A percentile compares a stretch with the other conserved stretches of the same genome.
Conservation (phyloP, 305 asterid genomes). For the Fraxinus floribunda region DNA sequence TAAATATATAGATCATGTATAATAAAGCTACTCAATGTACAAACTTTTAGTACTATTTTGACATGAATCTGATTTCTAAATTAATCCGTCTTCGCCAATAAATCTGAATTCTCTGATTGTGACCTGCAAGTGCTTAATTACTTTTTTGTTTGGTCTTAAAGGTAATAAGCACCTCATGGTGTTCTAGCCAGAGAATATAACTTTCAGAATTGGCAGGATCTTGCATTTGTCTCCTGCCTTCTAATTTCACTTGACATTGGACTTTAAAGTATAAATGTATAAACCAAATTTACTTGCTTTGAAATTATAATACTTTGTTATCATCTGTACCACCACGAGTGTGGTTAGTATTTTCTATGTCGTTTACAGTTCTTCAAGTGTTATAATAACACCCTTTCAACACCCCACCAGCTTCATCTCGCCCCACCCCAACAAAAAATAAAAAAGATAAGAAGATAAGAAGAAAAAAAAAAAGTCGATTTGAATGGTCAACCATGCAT, state of each 20-base stretch:
- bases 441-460: background rate
- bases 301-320: background rate
- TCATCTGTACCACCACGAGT: background rate
- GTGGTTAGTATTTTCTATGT: background rate
- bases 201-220: background rate
- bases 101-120: background rate
- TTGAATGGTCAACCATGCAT: background rate
- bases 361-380: background rate
- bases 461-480: too few species aligned
- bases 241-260: background rate
- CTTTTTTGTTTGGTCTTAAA: background rate
- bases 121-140: background rate
- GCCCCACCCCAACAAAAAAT: background rate
- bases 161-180: background rate
- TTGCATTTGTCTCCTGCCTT: background rate
- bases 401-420: background rate
- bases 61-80: background rate
- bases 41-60: too few species aligned
- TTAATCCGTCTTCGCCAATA: background rate
- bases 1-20: background rate
- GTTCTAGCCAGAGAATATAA: background rate
- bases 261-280: background rate
- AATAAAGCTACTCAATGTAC: too few species aligned
- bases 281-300: background rate
- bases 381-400: background rate